Evolutionary conservation across 2,329 filamentous ascomycete species (phyloP).

Genomic region (Aspergillus sp.): DNA sequence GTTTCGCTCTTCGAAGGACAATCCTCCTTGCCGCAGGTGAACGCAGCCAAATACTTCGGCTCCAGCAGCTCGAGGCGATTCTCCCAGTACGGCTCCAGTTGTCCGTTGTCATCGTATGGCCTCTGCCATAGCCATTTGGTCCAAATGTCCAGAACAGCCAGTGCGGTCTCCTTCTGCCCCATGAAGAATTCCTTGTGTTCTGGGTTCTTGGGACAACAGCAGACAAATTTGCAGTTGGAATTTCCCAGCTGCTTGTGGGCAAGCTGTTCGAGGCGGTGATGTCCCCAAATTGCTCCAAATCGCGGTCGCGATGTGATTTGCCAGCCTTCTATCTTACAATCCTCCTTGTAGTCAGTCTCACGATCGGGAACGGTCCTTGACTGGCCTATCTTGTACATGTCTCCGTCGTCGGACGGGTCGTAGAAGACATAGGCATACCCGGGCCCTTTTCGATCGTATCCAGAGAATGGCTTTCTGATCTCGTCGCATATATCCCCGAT

Average conservation of each 20-base stretch:
- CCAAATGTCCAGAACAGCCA: slow-evolving; percentile 12
- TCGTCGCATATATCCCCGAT: too few relatives aligned
- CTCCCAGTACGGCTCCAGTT: slow-evolving; percentile 14
- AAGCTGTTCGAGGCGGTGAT: slow-evolving; percentile 13
- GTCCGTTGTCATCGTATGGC: slow-evolving; percentile 8
- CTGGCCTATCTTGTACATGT: slow-evolving; percentile 13
- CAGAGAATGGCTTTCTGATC: neutral
- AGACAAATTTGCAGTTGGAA: slow-evolving; percentile 6
- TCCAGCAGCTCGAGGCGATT: slow-evolving; percentile 8
- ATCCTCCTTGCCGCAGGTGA: slow-evolving; percentile 2
- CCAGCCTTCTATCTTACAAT: slow-evolving; percentile 7
- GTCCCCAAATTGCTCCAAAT: slow-evolving; percentile 4
- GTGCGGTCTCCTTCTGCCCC: slow-evolving; percentile 5
- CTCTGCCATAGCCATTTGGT: slow-evolving; percentile 11
- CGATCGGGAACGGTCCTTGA: slow-evolving; percentile 8
- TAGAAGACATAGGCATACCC: slow-evolving; percentile 11
- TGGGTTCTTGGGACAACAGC: slow-evolving; percentile 5
- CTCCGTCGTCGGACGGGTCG: slow-evolving; percentile 7
- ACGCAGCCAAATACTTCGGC: neutral
- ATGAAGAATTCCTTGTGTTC: slow-evolving; percentile 11
- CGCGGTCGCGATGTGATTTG: neutral
- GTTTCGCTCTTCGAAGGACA: neutral
- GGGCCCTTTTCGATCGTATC: neutral
- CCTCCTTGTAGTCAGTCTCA: slow-evolving; percentile 6
- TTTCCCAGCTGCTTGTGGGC: slow-evolving; percentile 11